phyloP scores from a whole-genome alignment of 768 basidiomycete species.

The Hypholoma sublateritium region DNA sequence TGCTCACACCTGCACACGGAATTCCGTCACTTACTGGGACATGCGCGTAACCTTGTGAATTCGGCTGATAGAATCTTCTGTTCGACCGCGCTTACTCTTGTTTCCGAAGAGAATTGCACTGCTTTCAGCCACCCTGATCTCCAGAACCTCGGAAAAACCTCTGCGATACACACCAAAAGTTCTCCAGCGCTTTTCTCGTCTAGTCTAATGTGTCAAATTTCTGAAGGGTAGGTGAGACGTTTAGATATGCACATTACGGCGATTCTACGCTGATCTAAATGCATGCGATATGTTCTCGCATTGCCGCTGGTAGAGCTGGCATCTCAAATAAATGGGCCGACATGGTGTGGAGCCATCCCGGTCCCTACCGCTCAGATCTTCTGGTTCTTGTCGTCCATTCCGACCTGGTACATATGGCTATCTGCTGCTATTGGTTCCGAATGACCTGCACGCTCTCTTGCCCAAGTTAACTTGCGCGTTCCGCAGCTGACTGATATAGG shows the following conservation, averaged over 20 bases:
- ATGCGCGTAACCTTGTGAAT: not conserved
- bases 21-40: not conserved
- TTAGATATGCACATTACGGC: not conserved
- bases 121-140: not conserved
- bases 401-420: not conserved
- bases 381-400: not conserved
- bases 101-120: not conserved
- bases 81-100: slow-evolving; percentile 1
- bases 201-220: not conserved
- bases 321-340: not conserved
- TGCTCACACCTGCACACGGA: not conserved
- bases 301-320: no score
- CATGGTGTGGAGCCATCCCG: not conserved
- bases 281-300: no score
- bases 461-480: slow-evolving; percentile 9
- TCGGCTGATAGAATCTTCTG: not conserved
- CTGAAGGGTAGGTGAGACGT: not conserved
- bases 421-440: slow-evolving; percentile 8
- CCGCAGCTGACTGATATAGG: slow-evolving; percentile 16
- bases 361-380: not conserved
- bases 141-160: slow-evolving; percentile 5
- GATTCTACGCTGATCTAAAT: no score
- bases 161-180: not conserved
- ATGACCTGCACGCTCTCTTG: slow-evolving; percentile 2
- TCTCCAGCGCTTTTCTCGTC: not conserved